These are phyloP conservation scores for Thymus mandschuricus DNA, from an alignment of 257 asterid genomes.

Conservation along the genomic window DNA sequence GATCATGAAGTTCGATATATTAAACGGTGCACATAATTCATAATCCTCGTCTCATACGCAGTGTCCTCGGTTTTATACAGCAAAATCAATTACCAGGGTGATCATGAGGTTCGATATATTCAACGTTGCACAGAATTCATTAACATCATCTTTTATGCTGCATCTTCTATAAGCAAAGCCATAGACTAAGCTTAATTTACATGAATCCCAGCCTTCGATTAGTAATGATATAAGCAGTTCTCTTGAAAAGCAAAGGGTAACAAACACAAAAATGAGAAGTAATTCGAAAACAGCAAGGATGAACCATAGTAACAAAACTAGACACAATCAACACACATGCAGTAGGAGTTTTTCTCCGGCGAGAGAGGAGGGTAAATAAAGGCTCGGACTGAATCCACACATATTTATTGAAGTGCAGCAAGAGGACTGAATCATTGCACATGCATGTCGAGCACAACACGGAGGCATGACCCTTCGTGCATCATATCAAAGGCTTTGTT, in stretches of 20 bases:
- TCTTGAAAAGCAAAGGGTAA: background rate
- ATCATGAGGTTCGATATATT: too few species aligned
- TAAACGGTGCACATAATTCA: too few species aligned
- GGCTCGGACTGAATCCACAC: background rate
- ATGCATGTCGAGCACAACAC: slow-evolving; percentile 74
- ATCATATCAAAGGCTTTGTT: slow-evolving; percentile 85
- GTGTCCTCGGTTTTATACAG: too few species aligned
- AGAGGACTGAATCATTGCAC: slow-evolving; percentile 23
- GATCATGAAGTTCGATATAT: too few species aligned
- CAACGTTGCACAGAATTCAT: too few species aligned
- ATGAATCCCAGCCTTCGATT: too few species aligned
- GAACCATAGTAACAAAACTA: background rate
- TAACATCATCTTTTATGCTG: too few species aligned
- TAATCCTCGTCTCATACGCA: too few species aligned
- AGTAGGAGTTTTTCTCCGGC: background rate
- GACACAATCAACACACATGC: background rate
- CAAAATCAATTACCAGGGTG: too few species aligned
- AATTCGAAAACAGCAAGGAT: background rate
- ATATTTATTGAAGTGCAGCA: background rate
- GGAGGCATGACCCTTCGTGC: slow-evolving; percentile 89
- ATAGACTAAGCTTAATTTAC: too few species aligned
- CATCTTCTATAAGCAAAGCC: too few species aligned
- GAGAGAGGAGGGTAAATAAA: background rate
- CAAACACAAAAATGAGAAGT: background rate
- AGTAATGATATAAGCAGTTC: too few species aligned